These are phyloP conservation scores for Metarhizium anisopliae DNA, from an alignment of 2,329 filamentous ascomycete genomes.

Conservation along the genomic window DNA sequence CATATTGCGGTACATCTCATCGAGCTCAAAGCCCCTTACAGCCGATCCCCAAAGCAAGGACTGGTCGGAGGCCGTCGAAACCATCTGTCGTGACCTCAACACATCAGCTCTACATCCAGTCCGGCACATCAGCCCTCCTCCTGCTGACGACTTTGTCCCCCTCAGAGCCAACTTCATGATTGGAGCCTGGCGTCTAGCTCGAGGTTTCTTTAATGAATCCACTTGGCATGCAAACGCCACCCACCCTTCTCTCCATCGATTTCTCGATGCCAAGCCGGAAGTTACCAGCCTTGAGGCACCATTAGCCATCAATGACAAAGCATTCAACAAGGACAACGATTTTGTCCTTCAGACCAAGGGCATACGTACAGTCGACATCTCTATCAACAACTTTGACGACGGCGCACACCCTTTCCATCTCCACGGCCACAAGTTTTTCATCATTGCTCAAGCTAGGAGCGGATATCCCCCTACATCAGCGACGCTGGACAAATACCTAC, in stretches of 20 bases:
- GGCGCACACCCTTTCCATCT: constrained; percentile 39
- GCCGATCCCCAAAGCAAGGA: constrained; percentile 30
- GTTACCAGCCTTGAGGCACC: constrained; percentile 6
- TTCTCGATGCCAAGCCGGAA: constrained; percentile 17
- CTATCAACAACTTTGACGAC: constrained; percentile 53
- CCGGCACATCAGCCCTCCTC: constrained; percentile 24
- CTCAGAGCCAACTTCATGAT: constrained; percentile 48
- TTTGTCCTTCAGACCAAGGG: constrained; percentile 42
- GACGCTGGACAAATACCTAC: constrained; percentile 16
- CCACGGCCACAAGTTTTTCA: constrained; percentile 50
- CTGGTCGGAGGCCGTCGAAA: constrained; percentile 37
- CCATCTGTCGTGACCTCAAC: constrained; percentile 45
- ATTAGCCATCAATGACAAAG: constrained; percentile 19
- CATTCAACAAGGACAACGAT: constrained; percentile 21
- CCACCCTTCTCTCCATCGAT: constrained; percentile 25
- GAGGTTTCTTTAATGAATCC: constrained; percentile 45
- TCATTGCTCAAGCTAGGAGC: constrained; percentile 22
- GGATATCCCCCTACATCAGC: constrained; percentile 24
- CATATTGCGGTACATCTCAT: constrained; percentile 20
- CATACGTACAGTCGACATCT: constrained; percentile 43
- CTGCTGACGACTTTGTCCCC: constrained; percentile 30
- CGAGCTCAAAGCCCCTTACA: fast-evolving
- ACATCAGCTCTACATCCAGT: constrained; percentile 34
- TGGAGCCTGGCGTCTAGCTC: constrained; percentile 40
- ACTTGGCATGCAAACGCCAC: constrained; percentile 35